Conservation (phyloP, 176 grass and related monocot genomes). For the Oryza brachyantha region DNA sequence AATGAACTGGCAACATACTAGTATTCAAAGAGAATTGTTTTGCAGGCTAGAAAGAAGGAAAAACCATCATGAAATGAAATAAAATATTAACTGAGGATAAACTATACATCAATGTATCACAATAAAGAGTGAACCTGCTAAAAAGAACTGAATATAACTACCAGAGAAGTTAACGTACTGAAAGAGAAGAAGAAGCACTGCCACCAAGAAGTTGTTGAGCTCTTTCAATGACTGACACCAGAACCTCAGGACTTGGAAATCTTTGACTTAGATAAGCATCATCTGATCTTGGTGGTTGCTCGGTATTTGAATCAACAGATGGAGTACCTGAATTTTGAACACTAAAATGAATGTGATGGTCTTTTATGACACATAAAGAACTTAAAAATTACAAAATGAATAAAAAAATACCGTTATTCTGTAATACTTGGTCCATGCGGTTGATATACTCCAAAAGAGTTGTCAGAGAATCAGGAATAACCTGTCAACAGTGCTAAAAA, state of each 20-base stretch:
- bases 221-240: slow-evolving; percentile 70
- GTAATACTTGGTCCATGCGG: slow-evolving; percentile 65
- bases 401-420: slow-evolving; percentile 53
- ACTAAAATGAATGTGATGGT: slow-evolving; percentile 24
- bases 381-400: slow-evolving; percentile 23
- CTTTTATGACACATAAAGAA: slow-evolving; percentile 23
- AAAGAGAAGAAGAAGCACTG: slow-evolving; percentile 63
- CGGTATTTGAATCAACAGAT: slow-evolving; percentile 37
- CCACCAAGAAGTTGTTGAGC: slow-evolving; percentile 67
- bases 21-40: slow-evolving; percentile 8
- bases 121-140: neutral
- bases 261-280: slow-evolving; percentile 45
- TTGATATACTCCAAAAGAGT: slow-evolving; percentile 75
- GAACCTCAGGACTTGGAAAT: slow-evolving; percentile 65
- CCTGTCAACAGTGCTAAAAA: slow-evolving; percentile 39
- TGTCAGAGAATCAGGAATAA: slow-evolving; percentile 82
- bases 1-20: neutral
- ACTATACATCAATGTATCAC: neutral
- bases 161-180: slow-evolving; percentile 53
- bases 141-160: slow-evolving; percentile 13
- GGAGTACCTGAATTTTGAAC: slow-evolving; percentile 48
- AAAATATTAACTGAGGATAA: neutral
- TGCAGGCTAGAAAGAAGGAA: neutral
- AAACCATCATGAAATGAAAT: neutral
- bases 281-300: slow-evolving; percentile 45